A percentile compares a stretch with the other conserved stretches of the same genome.
phyloP scores from a whole-genome alignment of 352 stramenopile species.

The Globisporangium apiculatum region DNA sequence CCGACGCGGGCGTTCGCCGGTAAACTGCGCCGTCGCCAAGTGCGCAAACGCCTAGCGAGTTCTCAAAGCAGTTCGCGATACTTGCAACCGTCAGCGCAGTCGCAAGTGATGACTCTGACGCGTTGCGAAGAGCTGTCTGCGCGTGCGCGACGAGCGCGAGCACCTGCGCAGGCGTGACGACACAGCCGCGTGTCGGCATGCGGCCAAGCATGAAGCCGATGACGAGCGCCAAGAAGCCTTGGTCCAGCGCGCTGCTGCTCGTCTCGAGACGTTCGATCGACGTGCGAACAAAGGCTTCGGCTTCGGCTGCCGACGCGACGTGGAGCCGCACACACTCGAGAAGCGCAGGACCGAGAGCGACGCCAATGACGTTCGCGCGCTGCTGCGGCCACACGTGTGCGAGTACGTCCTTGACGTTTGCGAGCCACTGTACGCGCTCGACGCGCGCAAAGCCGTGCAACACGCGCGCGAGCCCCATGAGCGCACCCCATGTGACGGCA shows the following conservation, averaged over 20 bases:
- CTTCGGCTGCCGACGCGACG: slow-evolving; percentile 14
- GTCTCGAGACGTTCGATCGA: slow-evolving; percentile 20
- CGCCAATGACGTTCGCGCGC: slow-evolving; percentile 12
- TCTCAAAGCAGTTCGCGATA: slow-evolving; percentile 12
- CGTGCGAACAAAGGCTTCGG: slow-evolving; percentile 25
- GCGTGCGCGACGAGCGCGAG: slow-evolving; percentile 2
- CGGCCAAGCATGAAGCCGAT: slow-evolving; percentile 19
- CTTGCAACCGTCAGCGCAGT: slow-evolving; percentile 1
- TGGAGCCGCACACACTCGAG: slow-evolving; percentile 30
- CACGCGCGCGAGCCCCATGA: slow-evolving; percentile 26
- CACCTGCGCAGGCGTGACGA: not conserved
- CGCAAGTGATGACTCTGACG: not conserved
- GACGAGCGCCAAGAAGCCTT: slow-evolving; percentile 22
- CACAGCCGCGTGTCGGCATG: slow-evolving; percentile 6
- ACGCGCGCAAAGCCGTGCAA: slow-evolving; percentile 22
- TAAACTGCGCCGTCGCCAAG: slow-evolving; percentile 1
- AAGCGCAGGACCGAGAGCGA: slow-evolving; percentile 33
- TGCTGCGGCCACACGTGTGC: slow-evolving; percentile 15
- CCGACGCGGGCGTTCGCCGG: not conserved
- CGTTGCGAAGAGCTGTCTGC: not conserved
- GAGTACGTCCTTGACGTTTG: slow-evolving; percentile 29
- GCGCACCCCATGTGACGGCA: slow-evolving; percentile 24
- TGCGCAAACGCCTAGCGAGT: slow-evolving; percentile 6
- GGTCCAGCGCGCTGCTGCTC: not conserved
- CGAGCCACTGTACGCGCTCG: slow-evolving; percentile 32